Base-by-base conservation (phyloP, 345 rosid species). In the Ceriops tagal region DNA sequence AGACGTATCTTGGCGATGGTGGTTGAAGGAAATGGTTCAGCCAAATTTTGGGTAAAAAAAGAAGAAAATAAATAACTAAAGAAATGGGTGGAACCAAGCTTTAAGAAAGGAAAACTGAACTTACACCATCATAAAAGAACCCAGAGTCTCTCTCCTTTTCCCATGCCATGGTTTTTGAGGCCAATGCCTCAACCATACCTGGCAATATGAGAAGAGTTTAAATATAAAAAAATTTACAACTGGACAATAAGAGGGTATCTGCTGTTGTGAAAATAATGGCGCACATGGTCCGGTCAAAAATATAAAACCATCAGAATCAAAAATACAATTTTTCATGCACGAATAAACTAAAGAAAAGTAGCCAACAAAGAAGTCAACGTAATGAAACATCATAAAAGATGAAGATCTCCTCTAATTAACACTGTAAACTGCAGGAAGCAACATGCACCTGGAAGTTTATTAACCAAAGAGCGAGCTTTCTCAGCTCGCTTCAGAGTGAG, bases 71-170 rank as follows among this genome's bases (percentile, higher is more conserved):
- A 64, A 31, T 37, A 30, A 43, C 46, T 46, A 21, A 58, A 55
- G 32, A 34, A 47, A 34, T 35, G 16, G 20, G 52, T 20, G 3
- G 18, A 68, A 24, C 11, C 5, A 61, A 32, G 9, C 65, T 26
- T 16, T 13, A 46, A 39, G 6, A 52, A 51, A 57, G 35, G 64
- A 22, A 15, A 37, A 11, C 3, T 66, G 68, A 57, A 62, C 97
- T 87, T 85, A 91, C 97, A 70, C 92, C 91, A 69, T 91, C 95
- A 57, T 87, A 91, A 56, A 81, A 78, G 80, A 91, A 91, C 10
- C 81, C 82, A n/a, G 28, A 65, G 53, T 85, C 89, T 75, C 79
- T 85, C 77, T 87, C 95, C 47, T 73, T 76, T 73, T 91, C 95
- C 97, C 97, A 87, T 26, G 82, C 84, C 16, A 20, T 73, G 61